phyloP scores from a whole-genome alignment of 768 basidiomycete species.

The Lyophyllum semitale region DNA sequence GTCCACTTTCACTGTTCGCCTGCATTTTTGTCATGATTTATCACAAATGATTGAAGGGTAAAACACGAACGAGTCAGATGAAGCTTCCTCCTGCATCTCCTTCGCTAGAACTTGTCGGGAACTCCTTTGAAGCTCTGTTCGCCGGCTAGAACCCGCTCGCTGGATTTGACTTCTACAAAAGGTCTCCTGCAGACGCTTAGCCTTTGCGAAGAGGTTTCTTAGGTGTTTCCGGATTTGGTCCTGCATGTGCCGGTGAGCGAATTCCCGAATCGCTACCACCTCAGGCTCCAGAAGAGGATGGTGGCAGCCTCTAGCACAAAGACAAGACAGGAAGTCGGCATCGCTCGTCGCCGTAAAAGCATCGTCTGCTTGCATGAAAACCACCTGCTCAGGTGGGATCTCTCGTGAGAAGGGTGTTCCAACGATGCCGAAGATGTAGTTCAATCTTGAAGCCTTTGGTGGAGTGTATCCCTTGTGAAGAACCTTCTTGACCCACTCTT shows the following conservation, averaged over 20 bases:
- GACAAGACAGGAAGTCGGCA: not conserved
- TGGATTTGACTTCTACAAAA: not conserved
- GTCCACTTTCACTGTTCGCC: not conserved
- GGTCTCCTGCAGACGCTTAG: not conserved
- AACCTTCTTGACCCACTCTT: constrained; percentile 10
- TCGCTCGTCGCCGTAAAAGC: not conserved
- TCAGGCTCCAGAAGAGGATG: not conserved
- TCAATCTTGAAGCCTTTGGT: not conserved
- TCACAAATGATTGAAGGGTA: too few species aligned
- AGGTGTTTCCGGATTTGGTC: not conserved
- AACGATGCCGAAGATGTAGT: not conserved
- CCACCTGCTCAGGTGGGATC: not conserved
- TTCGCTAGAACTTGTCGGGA: not conserved
- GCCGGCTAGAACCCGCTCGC: not conserved
- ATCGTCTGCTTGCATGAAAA: not conserved
- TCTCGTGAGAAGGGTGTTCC: not conserved
- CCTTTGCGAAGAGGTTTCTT: not conserved
- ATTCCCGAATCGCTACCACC: not conserved
- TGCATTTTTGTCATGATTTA: too few species aligned
- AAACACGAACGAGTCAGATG: not conserved
- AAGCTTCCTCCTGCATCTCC: not conserved
- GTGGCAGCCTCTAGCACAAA: not conserved
- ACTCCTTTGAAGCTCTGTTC: not conserved
- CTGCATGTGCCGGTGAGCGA: not conserved
- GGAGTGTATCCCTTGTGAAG: not conserved